Conservation (phyloP, 2,329 filamentous ascomycete genomes). For the Myriosclerotinia scirpicola region DNA sequence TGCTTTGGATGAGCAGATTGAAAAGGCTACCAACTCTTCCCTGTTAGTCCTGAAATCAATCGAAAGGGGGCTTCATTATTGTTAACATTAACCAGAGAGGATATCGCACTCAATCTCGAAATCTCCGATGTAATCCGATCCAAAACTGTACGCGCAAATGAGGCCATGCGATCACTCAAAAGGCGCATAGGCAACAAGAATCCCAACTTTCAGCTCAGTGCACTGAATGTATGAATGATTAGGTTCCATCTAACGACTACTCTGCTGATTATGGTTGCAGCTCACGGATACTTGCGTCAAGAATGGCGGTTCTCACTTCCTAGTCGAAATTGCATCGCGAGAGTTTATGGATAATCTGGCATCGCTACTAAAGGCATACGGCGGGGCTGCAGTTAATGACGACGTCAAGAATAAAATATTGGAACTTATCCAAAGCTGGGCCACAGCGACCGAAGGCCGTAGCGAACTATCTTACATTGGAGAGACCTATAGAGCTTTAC, state of each 20-base stretch:
- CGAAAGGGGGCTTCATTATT: background rate
- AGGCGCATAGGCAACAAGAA: constrained; percentile 95
- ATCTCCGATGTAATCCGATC: constrained; percentile 97
- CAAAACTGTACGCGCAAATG: constrained; percentile 95
- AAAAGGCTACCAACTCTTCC: constrained; percentile 87
- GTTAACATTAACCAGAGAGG: constrained; percentile 62
- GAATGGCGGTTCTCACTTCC: constrained; percentile 94
- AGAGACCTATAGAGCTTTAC: constrained; percentile 80
- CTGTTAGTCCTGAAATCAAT: constrained; percentile 57
- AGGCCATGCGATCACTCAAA: constrained; percentile 96
- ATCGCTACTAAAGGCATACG: constrained; percentile 81
- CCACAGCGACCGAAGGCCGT: constrained; percentile 81
- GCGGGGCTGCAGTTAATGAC: constrained; percentile 70
- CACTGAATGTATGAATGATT: constrained; percentile 68
- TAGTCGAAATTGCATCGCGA: constrained; percentile 89
- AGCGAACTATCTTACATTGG: constrained; percentile 82
- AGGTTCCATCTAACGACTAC: constrained; percentile 1
- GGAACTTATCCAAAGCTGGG: constrained; percentile 92
- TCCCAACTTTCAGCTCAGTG: constrained; percentile 91
- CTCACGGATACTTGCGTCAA: constrained; percentile 98
- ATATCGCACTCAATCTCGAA: constrained; percentile 95
- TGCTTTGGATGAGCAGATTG: constrained; percentile 94
- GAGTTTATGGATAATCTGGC: constrained; percentile 98
- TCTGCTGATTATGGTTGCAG: constrained; percentile 44
- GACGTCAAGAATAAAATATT: constrained; percentile 89